Percentiles rank a stretch among this genome's conserved stretches.
These are phyloP conservation scores for Avena eriantha DNA, from an alignment of 176 grass and related monocot genomes.

Conservation along the genomic window DNA sequence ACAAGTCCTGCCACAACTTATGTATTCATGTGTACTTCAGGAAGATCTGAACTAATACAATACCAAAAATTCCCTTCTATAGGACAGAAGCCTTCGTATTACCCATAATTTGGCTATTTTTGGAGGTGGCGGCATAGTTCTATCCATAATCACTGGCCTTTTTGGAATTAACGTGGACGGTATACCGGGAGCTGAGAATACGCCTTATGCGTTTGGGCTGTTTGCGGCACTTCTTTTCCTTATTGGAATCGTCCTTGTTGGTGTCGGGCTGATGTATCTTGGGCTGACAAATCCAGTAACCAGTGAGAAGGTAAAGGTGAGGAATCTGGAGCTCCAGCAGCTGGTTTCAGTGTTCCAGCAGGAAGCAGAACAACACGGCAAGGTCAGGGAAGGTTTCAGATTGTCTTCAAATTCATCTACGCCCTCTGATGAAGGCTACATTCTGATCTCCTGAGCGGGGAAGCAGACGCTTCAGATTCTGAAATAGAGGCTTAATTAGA, in stretches of 20 bases:
- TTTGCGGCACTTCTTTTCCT: slow-evolving; percentile 75
- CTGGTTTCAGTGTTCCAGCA: slow-evolving; percentile 91
- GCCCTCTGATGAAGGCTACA: slow-evolving; percentile 53
- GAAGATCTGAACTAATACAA: background rate
- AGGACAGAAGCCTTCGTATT: slow-evolving; percentile 95
- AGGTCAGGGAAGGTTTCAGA: slow-evolving; percentile 78
- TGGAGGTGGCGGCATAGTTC: slow-evolving; percentile 78
- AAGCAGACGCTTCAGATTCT: background rate
- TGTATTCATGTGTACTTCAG: slow-evolving; percentile 8
- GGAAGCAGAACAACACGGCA: slow-evolving; percentile 89
- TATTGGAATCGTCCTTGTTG: slow-evolving; percentile 65
- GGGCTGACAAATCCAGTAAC: slow-evolving; percentile 80
- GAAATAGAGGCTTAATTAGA: background rate
- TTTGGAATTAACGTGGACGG: slow-evolving; percentile 97
- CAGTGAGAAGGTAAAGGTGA: slow-evolving; percentile 81
- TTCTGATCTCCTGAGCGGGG: slow-evolving; percentile 57
- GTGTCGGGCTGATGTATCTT: slow-evolving; percentile 78
- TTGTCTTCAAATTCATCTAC: slow-evolving; percentile 31
- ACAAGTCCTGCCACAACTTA: background rate
- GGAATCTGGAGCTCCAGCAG: slow-evolving; percentile 89
- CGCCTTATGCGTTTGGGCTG: slow-evolving; percentile 87
- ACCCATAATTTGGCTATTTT: slow-evolving; percentile 93
- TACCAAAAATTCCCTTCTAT: slow-evolving; percentile 11
- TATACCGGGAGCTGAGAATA: slow-evolving; percentile 85
- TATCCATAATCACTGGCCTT: slow-evolving; percentile 88